Base-by-base conservation (phyloP, 441 rosid genomes). In the Pelargonium australe region DNA sequence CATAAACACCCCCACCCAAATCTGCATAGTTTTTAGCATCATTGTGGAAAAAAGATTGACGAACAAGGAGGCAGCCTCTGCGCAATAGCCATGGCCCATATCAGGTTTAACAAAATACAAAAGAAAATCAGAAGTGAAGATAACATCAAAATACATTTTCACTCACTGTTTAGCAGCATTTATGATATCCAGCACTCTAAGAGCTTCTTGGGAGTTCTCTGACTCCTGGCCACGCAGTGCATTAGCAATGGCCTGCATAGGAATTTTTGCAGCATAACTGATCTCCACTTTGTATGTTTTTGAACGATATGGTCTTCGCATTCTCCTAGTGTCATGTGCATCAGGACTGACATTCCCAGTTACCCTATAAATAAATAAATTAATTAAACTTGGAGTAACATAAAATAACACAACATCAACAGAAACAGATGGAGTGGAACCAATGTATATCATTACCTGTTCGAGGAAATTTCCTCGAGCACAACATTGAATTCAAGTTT, bases 31-130 rank as follows among this genome's bases (percentile, higher is more conserved):
- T 85, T 40, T 64, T 78, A 8, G 86, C 82, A 60, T 87, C 84
- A 60, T 82, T 79, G 69, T 82, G 84, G 65, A 87, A 87, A 73
- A 85, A 87, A 0, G 88, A 85, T 67, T 87, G 91, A 9, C 87
- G 89, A 10, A 87, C 91, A 31, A 87, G 89, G 64, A 87, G 85
- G 68, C 91, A 87, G 44, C 91, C 91, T 78, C 91, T 87, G 76
- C 37, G 23, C 23, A 70, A 64, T 19, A 74, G 37, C 37, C 66
- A 66, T 2, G 10, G 13, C 5, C 1, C 57, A 13, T 51, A 16
- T 51, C 14, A 51, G 57, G 57, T 13, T 13, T 51, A 1, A 13
- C 5, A 51, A n/a, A 51, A 23, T 17, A 5, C 17, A 19, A 31
- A 4, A 41, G 25, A 20, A 65, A n/a, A 11, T 11, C 25, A 62